A percentile compares a stretch with the other conserved stretches of the same genome.
phyloP scores from a whole-genome alignment of 179 eudicot genomes.

The Spergularia azorica region DNA sequence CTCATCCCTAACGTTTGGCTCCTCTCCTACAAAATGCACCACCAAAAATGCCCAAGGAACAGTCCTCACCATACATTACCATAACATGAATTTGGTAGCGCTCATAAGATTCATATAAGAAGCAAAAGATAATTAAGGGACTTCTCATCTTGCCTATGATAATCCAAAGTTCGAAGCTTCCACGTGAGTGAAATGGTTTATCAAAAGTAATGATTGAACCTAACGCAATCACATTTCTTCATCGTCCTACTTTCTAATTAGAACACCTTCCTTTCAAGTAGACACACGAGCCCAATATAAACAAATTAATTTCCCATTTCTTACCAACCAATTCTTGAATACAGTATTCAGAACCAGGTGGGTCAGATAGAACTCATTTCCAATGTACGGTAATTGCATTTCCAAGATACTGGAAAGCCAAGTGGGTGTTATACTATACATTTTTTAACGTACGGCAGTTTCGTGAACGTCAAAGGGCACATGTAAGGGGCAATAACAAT shows the following conservation, averaged over 20 bases:
- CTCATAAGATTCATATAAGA: neutral
- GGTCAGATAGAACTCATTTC: constrained; percentile 15
- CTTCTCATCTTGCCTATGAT: neutral
- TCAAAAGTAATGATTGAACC: neutral
- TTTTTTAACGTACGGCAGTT: constrained; percentile 26
- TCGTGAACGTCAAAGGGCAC: constrained; percentile 27
- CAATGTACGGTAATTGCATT: constrained; percentile 25
- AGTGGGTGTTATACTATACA: constrained; percentile 19
- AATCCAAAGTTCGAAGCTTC: neutral
- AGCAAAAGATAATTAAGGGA: neutral
- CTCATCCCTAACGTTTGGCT: neutral
- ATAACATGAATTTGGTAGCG: neutral
- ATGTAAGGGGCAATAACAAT: constrained; percentile 22
- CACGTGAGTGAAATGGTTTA: neutral
- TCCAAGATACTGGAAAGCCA: constrained; percentile 21
- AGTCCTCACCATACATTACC: neutral
- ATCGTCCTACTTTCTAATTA: neutral
- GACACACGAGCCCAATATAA: constrained; percentile 10
- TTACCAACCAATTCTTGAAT: constrained; percentile 4
- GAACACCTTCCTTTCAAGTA: neutral
- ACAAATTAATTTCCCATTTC: neutral
- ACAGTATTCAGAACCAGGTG: constrained; percentile 5
- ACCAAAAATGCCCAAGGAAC: neutral
- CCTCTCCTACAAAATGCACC: neutral
- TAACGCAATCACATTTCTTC: neutral